Percentiles rank a stretch among this genome's conserved stretches.
Conservation (phyloP, 768 basidiomycete species). For the Amanita pseudoporphyria region DNA sequence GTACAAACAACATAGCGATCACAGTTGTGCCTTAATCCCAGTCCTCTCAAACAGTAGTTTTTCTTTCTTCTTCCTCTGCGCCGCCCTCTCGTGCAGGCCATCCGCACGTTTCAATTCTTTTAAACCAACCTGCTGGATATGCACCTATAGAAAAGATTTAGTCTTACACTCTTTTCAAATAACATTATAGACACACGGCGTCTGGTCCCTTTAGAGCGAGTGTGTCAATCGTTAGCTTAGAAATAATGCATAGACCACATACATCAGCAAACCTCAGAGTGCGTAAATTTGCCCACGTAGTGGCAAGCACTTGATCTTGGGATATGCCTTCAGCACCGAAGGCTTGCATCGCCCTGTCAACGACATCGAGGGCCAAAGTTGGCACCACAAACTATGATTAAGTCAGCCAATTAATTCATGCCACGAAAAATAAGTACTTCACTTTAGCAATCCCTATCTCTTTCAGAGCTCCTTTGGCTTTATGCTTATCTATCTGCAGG, state of each 20-base stretch:
- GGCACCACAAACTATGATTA: slow-evolving; percentile 80
- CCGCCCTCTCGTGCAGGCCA: slow-evolving; percentile 41
- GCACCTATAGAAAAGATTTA: slow-evolving; percentile 43
- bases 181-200: slow-evolving; percentile 36
- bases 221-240: background rate
- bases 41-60: slow-evolving; percentile 47
- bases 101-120: slow-evolving; percentile 77
- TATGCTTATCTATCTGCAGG: slow-evolving; percentile 76
- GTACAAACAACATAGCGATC: background rate
- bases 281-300: slow-evolving; percentile 67
- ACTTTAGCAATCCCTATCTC: slow-evolving; percentile 99
- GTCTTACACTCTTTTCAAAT: slow-evolving; percentile 3
- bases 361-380: slow-evolving; percentile 74
- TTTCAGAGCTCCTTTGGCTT: slow-evolving; percentile 92
- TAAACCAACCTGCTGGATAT: slow-evolving; percentile 92
- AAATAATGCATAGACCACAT: slow-evolving; percentile 16
- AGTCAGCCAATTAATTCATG: slow-evolving; percentile 1
- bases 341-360: slow-evolving; percentile 94
- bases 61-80: slow-evolving; percentile 52
- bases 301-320: slow-evolving; percentile 80
- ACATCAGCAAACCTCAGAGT: slow-evolving; percentile 87
- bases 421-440: slow-evolving; percentile 8
- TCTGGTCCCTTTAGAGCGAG: slow-evolving; percentile 64
- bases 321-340: slow-evolving; percentile 95
- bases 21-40: slow-evolving; percentile 52